These are phyloP conservation scores for Pythium periplocum DNA, from an alignment of 352 stramenopile species.

Conservation along the genomic window DNA sequence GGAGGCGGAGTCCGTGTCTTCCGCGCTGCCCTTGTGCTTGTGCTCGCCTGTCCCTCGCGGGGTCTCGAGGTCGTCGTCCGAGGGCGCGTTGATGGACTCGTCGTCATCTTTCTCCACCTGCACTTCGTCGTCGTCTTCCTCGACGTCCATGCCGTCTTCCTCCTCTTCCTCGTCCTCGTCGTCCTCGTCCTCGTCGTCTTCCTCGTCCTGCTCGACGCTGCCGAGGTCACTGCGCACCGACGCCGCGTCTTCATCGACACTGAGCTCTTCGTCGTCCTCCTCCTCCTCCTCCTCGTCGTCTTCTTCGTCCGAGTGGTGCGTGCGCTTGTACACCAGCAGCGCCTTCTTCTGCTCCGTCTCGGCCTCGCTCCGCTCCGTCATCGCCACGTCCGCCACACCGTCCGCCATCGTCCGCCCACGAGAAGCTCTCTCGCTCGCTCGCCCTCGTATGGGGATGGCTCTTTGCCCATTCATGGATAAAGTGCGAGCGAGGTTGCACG, in stretches of 20 bases:
- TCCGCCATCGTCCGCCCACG: constrained; percentile 12
- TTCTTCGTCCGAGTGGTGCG: constrained; percentile 53
- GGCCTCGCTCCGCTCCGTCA: no score
- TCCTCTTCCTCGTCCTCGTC: constrained; percentile 16
- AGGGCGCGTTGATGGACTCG: constrained; percentile 64
- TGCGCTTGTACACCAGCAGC: constrained; percentile 73
- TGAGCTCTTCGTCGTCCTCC: constrained; percentile 16
- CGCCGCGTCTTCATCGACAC: constrained; percentile 16
- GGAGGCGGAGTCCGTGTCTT: constrained; percentile 9
- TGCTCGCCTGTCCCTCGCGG: constrained; percentile 44
- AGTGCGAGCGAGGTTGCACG: constrained; percentile 6
- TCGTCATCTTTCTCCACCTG: constrained; percentile 75
- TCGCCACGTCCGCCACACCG: no score
- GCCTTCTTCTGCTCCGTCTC: constrained; percentile 67
- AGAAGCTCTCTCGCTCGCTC: constrained; percentile 1
- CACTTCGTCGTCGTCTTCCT: constrained; percentile 49
- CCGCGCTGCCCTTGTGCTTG: constrained; percentile 13
- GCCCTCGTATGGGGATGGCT: not conserved
- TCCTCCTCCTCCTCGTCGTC: constrained; percentile 38
- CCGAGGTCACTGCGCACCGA: constrained; percentile 17
- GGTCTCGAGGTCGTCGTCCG: constrained; percentile 72
- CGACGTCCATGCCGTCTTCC: constrained; percentile 20
- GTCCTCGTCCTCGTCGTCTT: constrained; percentile 20
- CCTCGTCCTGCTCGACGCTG: constrained; percentile 22
- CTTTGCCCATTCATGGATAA: not conserved